Evolutionary conservation across 2,329 filamentous ascomycete genomes (phyloP), one percentile per base, ranked within the genome.

Genomic region (Lecanosticta acicola): DNA sequence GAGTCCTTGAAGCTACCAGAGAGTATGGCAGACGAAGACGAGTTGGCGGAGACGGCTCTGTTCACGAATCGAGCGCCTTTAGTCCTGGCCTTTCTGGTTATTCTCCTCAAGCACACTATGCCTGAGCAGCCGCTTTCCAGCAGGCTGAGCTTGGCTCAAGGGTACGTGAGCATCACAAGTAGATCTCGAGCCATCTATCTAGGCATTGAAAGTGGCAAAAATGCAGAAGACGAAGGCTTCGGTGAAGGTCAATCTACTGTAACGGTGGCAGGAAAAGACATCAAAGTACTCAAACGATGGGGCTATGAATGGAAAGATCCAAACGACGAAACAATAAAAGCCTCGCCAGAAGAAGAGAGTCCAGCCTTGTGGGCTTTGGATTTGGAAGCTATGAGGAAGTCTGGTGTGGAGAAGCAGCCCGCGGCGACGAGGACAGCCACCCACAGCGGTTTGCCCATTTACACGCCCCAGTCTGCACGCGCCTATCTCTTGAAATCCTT

Each of bases 121-220:
- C 85, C 88, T 0, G 83, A 86, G 55, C 89, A 95, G 62, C 88
- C 88, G 2, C 73, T 83, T 2, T 93, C 86, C n/a, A 91, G 87
- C 62, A 76, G 87, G 38, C 70, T 94, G 16, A 94, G 87, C 61
- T 71, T 95, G 16, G 86, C 83, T 0, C 88, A 94, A 65, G 87
- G 86, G 0, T 82, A 93, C 1, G 85, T 94, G 13, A 90, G 86
- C 61, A 81, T 81, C 20, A 93, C 91, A 61, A 88, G 85, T 49
- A 78, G 82, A 53, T 80, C 79, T 29, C 90, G 90, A 66, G 88
- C 88, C 8, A 75, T 83, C 20, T 84, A 78, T 51, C 68, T 94
- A 21, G 88, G 88, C 0, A 71, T 94, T 16, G 80, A 85, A 51
- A 78, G 73, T 41, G 79, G 79, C 0, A 72, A 76, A 5, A 76